Base-by-base conservation (phyloP, 495 filamentous ascomycete genomes). In the Aspergillus leporis region DNA sequence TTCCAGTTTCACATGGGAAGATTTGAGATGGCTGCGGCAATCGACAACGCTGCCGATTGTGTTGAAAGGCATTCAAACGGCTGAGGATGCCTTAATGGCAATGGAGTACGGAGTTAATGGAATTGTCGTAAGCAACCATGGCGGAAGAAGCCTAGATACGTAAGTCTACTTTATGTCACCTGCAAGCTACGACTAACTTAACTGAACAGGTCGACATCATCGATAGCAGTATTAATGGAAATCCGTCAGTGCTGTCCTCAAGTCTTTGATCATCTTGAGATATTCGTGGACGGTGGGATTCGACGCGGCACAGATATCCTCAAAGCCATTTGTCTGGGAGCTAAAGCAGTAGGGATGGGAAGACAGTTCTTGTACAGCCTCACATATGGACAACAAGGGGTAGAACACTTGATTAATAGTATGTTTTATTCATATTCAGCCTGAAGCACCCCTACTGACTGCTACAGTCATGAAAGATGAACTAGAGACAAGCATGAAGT, bases 1-100 rank as follows among this genome's bases (percentile, higher is more conserved):
- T 60, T 74, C 83, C 2, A 84, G 86, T 43, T 68, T 96, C 36
- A 90, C 83, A 22, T 96, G 92, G 92, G 78, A 84, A 58, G 83
- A 83, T 47, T 87, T 96, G 25, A 76, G 83, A 16, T 96, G 79
- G 85, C 58, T 96, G 45, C 75, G 79, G 28, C 66, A 78, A 62
- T 85, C 89, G 53, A 91, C 89, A 1, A 57, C 78, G 5, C 57
- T 83, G 7, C 84, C 83, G 3, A 74, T 89, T 51, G 74, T 88
- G 13, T 56, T 89, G 0, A 90, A 90, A 60, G 88, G 88, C 5
- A 75, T 91, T 1, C 85, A 89, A 65, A 59, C 81, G 2, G 79
- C 78, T 0, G 79, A 78, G 51, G 87, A 90, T 70, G 86, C 85
- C 2, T 69, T 76, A 12, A 63, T 74, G 48, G 88, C 87, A 0